phyloP scores from a whole-genome alignment of 345 rosid species.

The Salix caprea region DNA sequence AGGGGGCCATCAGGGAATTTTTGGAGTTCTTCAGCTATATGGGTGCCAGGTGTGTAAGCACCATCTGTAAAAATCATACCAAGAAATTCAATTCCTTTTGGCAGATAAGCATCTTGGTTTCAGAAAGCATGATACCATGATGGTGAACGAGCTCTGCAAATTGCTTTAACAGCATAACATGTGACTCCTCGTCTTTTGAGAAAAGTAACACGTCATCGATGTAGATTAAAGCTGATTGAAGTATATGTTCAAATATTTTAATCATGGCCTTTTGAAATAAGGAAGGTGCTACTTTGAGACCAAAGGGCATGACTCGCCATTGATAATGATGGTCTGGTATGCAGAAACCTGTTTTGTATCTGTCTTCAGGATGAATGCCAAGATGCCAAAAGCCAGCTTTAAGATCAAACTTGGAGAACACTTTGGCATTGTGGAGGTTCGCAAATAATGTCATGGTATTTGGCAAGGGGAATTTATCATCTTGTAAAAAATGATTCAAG shows the following conservation, averaged over 20 bases:
- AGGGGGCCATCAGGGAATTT: neutral
- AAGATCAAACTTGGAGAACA: neutral
- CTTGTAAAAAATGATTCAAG: neutral
- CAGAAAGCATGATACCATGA: neutral
- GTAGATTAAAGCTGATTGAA: neutral
- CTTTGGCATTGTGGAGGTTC: neutral
- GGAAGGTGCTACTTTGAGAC: neutral
- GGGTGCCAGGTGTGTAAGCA: too few species aligned
- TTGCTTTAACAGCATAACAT: neutral
- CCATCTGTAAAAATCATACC: neutral
- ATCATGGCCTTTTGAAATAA: conserved; percentile 1
- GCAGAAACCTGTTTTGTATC: too few species aligned
- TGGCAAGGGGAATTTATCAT: neutral
- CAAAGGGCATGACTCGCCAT: neutral
- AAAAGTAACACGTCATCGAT: neutral
- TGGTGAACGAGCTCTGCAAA: neutral
- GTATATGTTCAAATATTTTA: neutral
- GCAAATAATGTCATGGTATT: neutral
- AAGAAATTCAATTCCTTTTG: neutral
- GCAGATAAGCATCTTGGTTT: neutral
- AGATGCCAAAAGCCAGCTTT: neutral
- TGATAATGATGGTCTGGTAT: too few species aligned
- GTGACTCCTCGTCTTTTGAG: neutral
- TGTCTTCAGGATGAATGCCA: too few species aligned
- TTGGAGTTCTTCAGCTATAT: too few species aligned